Percentiles rank a stretch among this genome's conserved stretches.
phyloP scores from a whole-genome alignment of 192 early-diverging fungal genomes.

The Haplosporangium gracile region DNA sequence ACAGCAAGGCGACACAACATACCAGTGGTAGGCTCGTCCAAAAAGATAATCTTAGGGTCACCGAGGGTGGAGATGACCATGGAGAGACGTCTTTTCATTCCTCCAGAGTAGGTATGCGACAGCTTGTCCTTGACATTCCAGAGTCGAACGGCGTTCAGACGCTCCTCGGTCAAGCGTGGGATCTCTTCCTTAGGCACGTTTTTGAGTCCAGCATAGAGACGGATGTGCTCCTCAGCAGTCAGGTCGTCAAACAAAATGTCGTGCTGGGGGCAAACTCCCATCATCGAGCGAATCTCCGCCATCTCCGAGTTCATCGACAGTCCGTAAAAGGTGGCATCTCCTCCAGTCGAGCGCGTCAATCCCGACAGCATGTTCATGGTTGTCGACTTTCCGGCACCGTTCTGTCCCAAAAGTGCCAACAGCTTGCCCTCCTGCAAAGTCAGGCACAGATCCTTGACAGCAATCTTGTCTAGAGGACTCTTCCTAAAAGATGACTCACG shows the following conservation, averaged over 20 bases:
- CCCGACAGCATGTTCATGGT: constrained; percentile 87
- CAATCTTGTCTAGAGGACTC: constrained; percentile 62
- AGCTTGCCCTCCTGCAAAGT: constrained; percentile 68
- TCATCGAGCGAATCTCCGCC: constrained; percentile 73
- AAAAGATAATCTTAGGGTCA: constrained; percentile 75
- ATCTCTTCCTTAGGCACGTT: constrained; percentile 70
- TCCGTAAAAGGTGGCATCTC: constrained; percentile 79
- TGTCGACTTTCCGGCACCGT: constrained; percentile 84
- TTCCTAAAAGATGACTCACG: constrained; percentile 53
- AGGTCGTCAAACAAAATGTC: constrained; percentile 84
- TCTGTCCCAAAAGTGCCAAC: constrained; percentile 78
- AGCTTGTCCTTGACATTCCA: constrained; percentile 73
- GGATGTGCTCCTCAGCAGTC: constrained; percentile 80
- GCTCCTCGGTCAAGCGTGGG: constrained; percentile 69
- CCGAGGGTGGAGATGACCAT: constrained; percentile 81
- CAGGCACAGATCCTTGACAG: constrained; percentile 65
- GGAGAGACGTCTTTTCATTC: constrained; percentile 82
- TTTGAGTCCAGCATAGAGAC: constrained; percentile 82
- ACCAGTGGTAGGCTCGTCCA: constrained; percentile 76
- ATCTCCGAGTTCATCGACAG: constrained; percentile 69
- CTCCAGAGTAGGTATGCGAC: constrained; percentile 78
- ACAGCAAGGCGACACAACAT: neutral
- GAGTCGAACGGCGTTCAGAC: constrained; percentile 76
- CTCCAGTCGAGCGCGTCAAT: constrained; percentile 71
- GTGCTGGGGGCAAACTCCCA: constrained; percentile 86